Evolutionary conservation across 352 stramenopile species (phyloP), one percentile per base, ranked within the genome.

Genomic region (Globisporangium paroecandrum): DNA sequence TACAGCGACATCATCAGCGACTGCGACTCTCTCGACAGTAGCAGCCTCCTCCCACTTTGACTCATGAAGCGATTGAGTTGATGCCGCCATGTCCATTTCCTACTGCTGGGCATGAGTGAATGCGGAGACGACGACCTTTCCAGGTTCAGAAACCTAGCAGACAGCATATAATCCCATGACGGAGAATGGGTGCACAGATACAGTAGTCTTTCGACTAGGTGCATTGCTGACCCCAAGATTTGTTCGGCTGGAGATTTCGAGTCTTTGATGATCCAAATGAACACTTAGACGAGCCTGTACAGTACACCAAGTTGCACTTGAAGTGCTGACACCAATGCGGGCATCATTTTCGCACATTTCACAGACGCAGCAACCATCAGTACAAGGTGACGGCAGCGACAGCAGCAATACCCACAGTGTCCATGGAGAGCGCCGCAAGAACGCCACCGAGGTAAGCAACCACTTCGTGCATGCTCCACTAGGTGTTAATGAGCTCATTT

Each of bases 271-370:
- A 10, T 29, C 6, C n/a, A 20, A 18, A 27, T 27, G n/a, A 27
- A 8, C 3, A 56, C n/a, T 56, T 56, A 13, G 3, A 56, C n/a
- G 9, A 27, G 9, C 0, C 1, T 20, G 13, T 27, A 27, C 49
- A 8, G 49, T 56, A 56, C n/a, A 56, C 0, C 49, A 56, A 8
- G n/a, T 27, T 56, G 49, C 49, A 56, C 49, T 56, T 56, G n/a
- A 56, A 56, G 43, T 51, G 18, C 49, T 56, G n/a, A 15, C 49
- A 56, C 22, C 20, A 56, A 10, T 56, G 49, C n/a, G 49, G n/a
- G 49, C n/a, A 56, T 25, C 49, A 56, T 29, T 27, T 56, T 18
- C 49, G 27, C n/a, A 56, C 7, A 46, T 15, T 27, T 51, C 18
- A 22, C n/a, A 18, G 9, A 56, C 49, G 20, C 49, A 27, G 9